Percentiles rank a stretch among this genome's conserved stretches.
Evolutionary conservation across 768 basidiomycete species (phyloP).

Genomic region (Coprinopsis cinerea): DNA sequence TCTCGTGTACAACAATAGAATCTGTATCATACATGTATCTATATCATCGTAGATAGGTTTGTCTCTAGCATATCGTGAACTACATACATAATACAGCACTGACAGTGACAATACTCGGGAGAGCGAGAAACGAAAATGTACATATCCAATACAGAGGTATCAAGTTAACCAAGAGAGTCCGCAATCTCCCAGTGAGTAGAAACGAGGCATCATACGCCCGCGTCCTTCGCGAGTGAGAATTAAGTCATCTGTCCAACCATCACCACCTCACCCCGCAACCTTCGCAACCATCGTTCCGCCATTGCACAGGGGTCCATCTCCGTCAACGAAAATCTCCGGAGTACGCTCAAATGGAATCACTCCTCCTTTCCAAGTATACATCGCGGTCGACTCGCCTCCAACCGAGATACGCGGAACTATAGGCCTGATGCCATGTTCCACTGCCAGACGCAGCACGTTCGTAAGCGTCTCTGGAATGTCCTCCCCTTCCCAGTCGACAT

Average conservation of each 20-base stretch:
- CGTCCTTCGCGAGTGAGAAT: background rate
- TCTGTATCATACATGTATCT: background rate
- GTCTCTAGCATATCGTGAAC: background rate
- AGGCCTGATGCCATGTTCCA: conserved; percentile 40
- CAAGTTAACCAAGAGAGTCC: no score
- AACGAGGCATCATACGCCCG: no score
- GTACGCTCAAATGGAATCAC: conserved; percentile 52
- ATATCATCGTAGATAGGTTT: background rate
- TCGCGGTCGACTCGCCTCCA: background rate
- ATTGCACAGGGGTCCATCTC: conserved; percentile 28
- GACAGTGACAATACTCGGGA: background rate
- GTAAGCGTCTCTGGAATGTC: conserved; percentile 53
- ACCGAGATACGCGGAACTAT: conserved; percentile 21
- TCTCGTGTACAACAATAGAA: background rate
- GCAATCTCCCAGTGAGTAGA: background rate
- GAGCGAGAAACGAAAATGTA: background rate
- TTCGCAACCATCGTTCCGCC: conserved; percentile 42
- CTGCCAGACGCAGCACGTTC: conserved; percentile 34
- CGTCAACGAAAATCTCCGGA: conserved; percentile 43
- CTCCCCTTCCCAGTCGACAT: conserved; percentile 79
- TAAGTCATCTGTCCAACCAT: conserved; percentile 7
- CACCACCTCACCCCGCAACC: conserved; percentile 34
- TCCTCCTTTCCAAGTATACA: conserved; percentile 14
- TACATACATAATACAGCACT: background rate
- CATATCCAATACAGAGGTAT: no score